Evolutionary conservation across 2,329 filamentous ascomycete species (phyloP).

Genomic region (Incumbomyces lentus): DNA sequence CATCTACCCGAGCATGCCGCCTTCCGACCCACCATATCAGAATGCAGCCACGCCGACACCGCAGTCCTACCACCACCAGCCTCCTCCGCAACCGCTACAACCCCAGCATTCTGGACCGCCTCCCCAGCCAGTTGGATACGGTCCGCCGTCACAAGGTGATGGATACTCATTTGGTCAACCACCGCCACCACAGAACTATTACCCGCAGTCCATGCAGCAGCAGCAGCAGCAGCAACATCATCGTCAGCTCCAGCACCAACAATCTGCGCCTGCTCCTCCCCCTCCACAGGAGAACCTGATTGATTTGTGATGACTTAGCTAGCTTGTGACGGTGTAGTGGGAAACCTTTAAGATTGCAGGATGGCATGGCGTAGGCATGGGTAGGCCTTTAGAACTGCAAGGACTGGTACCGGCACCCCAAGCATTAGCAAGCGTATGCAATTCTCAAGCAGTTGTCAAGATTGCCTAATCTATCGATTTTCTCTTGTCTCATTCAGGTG

Average conservation of each 20-base stretch:
- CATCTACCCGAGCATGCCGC: conserved; percentile 15
- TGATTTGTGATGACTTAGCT: conserved; percentile 47
- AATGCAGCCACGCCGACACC: conserved; percentile 11
- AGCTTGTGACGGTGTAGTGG: no score
- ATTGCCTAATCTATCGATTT: no score
- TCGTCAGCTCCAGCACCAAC: conserved; percentile 24
- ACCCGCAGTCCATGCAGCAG: conserved; percentile 24
- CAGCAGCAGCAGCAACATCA: conserved; percentile 26
- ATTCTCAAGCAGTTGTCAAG: no score
- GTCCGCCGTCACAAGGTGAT: background rate
- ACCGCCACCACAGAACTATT: conserved; percentile 2
- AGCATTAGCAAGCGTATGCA: no score
- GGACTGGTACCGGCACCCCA: no score
- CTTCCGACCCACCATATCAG: conserved; percentile 12
- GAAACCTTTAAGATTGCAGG: no score
- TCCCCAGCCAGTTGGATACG: background rate
- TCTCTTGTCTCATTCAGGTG: no score
- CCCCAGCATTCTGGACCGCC: conserved; percentile 5
- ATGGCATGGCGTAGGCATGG: no score
- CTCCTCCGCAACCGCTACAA: conserved; percentile 9
- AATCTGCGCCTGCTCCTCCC: conserved; percentile 38
- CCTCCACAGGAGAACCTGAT: conserved; percentile 64
- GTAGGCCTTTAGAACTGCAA: no score
- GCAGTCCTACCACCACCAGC: conserved; percentile 9
- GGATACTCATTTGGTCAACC: background rate